Evolutionary conservation across 805 yeast genomes (phyloP).

Genomic region (Candida nonsorbophila): DNA sequence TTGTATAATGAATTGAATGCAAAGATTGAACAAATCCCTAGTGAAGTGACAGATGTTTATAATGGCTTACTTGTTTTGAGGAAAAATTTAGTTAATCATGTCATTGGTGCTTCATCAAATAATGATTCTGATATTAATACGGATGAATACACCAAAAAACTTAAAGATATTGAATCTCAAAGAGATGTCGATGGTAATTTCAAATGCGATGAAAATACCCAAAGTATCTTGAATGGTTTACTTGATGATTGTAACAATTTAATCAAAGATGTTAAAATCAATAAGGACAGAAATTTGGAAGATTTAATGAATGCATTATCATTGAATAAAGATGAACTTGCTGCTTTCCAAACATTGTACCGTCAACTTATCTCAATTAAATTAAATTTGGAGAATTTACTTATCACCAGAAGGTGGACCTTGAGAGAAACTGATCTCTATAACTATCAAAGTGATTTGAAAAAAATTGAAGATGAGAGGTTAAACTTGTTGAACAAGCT

Average conservation of each 20-base stretch:
- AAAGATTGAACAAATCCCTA: slow-evolving; percentile 38
- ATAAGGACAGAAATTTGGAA: slow-evolving; percentile 17
- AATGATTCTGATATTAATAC: slow-evolving; percentile 1
- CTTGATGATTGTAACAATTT: slow-evolving; percentile 80
- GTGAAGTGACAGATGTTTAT: slow-evolving; percentile 39
- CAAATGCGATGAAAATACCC: slow-evolving; percentile 13
- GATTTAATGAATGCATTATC: slow-evolving; percentile 11
- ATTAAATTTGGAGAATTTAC: slow-evolving; percentile 69
- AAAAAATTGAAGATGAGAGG: slow-evolving; percentile 68
- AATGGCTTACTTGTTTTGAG: slow-evolving; percentile 60
- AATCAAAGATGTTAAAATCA: slow-evolving; percentile 60
- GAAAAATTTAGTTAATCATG: slow-evolving; percentile 46
- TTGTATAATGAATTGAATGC: slow-evolving; percentile 54
- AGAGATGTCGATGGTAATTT: slow-evolving; percentile 59
- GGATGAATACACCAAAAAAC: slow-evolving; percentile 8
- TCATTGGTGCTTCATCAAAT: slow-evolving; percentile 15
- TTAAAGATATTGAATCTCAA: slow-evolving; percentile 22
- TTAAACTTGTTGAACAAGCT: slow-evolving; percentile 26
- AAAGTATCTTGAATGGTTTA: slow-evolving; percentile 61
- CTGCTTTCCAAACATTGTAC: slow-evolving; percentile 36
- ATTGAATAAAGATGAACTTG: slow-evolving; percentile 22
- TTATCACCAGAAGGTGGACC: slow-evolving; percentile 96
- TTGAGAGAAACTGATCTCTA: slow-evolving; percentile 92
- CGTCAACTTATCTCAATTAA: slow-evolving; percentile 60
- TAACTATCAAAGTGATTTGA: slow-evolving; percentile 69